phyloP scores from a whole-genome alignment of 1,284 basidiomycete genomes.

The Microbotryomycetes sp. region DNA sequence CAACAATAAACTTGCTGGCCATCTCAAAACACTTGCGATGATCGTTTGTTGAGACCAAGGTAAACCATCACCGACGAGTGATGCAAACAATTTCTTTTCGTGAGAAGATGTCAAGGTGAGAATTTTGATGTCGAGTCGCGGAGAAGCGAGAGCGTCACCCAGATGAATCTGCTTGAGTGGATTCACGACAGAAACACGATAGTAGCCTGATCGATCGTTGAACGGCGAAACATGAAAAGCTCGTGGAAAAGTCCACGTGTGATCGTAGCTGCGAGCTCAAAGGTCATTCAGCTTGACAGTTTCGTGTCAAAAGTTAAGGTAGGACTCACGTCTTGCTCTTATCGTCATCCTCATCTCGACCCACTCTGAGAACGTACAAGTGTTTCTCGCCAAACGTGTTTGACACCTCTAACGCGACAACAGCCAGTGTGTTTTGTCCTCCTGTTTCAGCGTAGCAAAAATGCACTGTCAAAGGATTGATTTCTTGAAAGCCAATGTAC shows the following conservation, averaged over 20 bases:
- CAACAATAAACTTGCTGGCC: constrained; percentile 57
- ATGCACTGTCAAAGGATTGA: constrained; percentile 69
- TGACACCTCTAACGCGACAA: constrained; percentile 64
- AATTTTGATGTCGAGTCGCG: constrained; percentile 38
- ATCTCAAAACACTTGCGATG: constrained; percentile 46
- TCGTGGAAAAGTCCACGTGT: constrained; percentile 64
- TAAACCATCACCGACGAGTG: constrained; percentile 40
- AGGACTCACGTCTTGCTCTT: constrained; percentile 5
- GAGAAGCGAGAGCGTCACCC: not conserved
- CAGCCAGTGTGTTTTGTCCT: constrained; percentile 43
- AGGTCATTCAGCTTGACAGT: too few species aligned
- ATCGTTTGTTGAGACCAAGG: constrained; percentile 50
- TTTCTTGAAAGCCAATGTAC: constrained; percentile 60
- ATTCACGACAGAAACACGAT: constrained; percentile 50
- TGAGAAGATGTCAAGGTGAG: constrained; percentile 38
- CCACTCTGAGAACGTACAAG: constrained; percentile 50
- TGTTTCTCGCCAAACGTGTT: constrained; percentile 72
- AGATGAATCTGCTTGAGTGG: constrained; percentile 41
- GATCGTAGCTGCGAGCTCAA: constrained; percentile 48
- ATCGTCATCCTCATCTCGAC: constrained; percentile 47
- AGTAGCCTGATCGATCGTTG: constrained; percentile 66
- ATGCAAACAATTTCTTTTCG: constrained; percentile 50
- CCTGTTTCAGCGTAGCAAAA: constrained; percentile 53
- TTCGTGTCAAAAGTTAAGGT: not conserved
- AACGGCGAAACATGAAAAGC: constrained; percentile 75